Conservation (phyloP, 306 rosid genomes). For the Vachellia collinsii region DNA sequence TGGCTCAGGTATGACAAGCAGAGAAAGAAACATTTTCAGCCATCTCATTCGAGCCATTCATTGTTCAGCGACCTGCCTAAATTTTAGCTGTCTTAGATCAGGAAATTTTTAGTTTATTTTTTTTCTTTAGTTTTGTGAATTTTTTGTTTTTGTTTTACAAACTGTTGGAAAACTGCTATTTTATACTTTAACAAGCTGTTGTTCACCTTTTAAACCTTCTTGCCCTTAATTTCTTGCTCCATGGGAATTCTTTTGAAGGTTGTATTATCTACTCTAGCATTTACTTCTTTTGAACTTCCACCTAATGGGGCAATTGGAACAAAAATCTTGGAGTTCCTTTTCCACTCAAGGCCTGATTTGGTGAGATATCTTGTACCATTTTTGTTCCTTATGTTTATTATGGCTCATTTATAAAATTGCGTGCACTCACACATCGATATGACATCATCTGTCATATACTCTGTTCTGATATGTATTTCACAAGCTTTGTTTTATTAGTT, state of each 20-base stretch:
- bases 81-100: neutral
- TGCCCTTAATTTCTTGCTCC: conserved; percentile 19
- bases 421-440: too few species aligned
- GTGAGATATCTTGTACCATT: conserved; percentile 40
- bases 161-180: conserved; percentile 6
- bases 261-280: conserved; percentile 66
- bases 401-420: neutral
- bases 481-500: too few species aligned
- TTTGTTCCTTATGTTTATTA: neutral
- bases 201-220: conserved; percentile 14
- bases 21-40: conserved; percentile 26
- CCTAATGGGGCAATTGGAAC: conserved; percentile 79
- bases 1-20: conserved; percentile 67
- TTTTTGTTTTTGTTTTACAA: conserved; percentile 19
- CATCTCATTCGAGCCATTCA: conserved; percentile 15
- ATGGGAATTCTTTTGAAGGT: conserved; percentile 56
- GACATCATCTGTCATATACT: too few species aligned
- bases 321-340: conserved; percentile 62
- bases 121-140: conserved; percentile 26
- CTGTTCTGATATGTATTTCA: too few species aligned
- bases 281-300: conserved; percentile 79
- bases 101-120: conserved; percentile 15
- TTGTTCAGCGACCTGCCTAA: conserved; percentile 17
- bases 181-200: conserved; percentile 18
- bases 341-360: conserved; percentile 73